Evolutionary conservation across 2,329 filamentous ascomycete species (phyloP), one percentile per base, ranked within the genome.

Genomic region (Arthrobotrys musiformis): DNA sequence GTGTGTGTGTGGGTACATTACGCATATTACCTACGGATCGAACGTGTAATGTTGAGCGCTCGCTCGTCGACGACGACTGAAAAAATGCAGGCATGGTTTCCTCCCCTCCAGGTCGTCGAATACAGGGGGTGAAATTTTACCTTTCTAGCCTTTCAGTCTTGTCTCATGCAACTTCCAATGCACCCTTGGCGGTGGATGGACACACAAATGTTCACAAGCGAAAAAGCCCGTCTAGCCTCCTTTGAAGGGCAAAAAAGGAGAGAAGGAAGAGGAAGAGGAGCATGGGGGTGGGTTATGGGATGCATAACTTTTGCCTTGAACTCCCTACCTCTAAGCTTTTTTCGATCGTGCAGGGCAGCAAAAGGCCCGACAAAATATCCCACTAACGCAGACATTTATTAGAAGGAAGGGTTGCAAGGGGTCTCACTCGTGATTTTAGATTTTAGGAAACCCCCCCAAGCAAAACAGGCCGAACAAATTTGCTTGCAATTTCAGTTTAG

Each of bases 401-500:
- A 37, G 54, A 54, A n/a, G 24, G 56, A 56, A 61, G 37, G 64
- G 30, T 54, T 33, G 48, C 56, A 54, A 75, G 70, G 58, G 72
- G 56, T 40, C 17, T 58, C 54, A 58, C 64, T 63, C 72, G 64
- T 70, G 72, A 70, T 70, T 61, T 72, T 15, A 26, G 35, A 33
- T n/a, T n/a, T n/a, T n/a, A n/a, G n/a, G n/a, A n/a, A n/a, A n/a
- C n/a, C n/a, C 26, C 40, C 58, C 37, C 30, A 33, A 54, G 35
- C 46, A 67, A 74, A 74, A 68, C 15, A 68, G 52, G 52, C 61
- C 52, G 54, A 54, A 61, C 28, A 66, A 67, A 73, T 66, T 64
- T 67, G 70, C 70, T 68, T 58, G 62, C 58, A 69, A 76, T 69
- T 76, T 76, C 48, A 69, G 72, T 70, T 76, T 76, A 64, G n/a